Conservation (phyloP, 1,284 basidiomycete species). For the Cryptococcus sp. region DNA sequence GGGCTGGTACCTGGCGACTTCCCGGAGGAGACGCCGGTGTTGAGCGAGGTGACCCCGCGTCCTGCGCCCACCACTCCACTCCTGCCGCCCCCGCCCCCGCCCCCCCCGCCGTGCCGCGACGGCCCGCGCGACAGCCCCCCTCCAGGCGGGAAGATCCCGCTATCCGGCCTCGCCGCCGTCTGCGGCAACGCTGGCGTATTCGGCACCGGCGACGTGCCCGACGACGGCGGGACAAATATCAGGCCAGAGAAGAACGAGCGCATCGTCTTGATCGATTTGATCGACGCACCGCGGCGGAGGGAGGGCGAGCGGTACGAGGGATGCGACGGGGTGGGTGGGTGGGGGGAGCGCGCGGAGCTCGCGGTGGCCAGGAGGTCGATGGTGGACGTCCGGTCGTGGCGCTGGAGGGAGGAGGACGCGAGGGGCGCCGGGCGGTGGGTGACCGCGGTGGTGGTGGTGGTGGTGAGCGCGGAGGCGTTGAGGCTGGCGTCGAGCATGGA, state of each 20-base stretch:
- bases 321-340: not conserved
- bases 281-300: slow-evolving; percentile 25
- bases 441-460: not conserved
- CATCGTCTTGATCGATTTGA: slow-evolving; percentile 35
- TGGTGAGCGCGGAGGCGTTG: not conserved
- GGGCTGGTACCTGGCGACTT: not conserved
- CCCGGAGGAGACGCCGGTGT: not conserved
- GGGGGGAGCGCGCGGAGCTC: not conserved
- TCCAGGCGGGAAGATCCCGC: slow-evolving; percentile 28
- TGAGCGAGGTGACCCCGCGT: not conserved
- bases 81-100: not conserved
- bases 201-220: slow-evolving; percentile 6
- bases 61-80: not conserved
- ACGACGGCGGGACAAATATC: slow-evolving; percentile 11
- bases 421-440: not conserved
- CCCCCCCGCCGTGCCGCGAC: not conserved
- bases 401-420: not conserved
- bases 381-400: not conserved
- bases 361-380: not conserved
- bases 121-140: slow-evolving; percentile 1
- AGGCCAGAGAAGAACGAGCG: slow-evolving; percentile 35
- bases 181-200: slow-evolving; percentile 14
- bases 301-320: not conserved
- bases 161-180: slow-evolving; percentile 30
- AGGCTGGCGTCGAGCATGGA: not conserved